Evolutionary conservation across 306 rosid species (phyloP).

Genomic region (Spatholobus suberectus): DNA sequence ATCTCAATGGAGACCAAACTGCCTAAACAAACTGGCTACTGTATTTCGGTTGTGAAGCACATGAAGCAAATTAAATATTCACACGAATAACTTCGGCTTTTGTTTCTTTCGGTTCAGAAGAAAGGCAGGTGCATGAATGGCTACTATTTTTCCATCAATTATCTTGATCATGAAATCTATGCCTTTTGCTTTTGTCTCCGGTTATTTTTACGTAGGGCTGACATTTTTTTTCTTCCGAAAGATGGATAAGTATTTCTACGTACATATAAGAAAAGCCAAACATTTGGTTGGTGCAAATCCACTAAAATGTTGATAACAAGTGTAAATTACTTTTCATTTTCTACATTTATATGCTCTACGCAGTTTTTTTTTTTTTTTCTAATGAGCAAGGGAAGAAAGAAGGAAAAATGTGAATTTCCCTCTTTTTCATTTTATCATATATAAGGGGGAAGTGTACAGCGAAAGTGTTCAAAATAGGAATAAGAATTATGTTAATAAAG

Average conservation of each 20-base stretch:
- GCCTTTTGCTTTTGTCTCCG: background rate
- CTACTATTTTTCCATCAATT: background rate
- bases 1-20: background rate
- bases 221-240: background rate
- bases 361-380: no score
- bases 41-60: slow-evolving; percentile 12
- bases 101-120: background rate
- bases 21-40: background rate
- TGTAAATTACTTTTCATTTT: background rate
- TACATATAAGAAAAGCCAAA: background rate
- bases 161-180: background rate
- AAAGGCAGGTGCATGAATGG: slow-evolving; percentile 22
- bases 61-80: background rate
- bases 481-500: background rate
- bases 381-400: background rate
- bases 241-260: background rate
- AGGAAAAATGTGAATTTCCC: background rate
- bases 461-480: background rate
- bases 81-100: background rate
- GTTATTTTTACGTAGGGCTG: background rate
- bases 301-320: background rate
- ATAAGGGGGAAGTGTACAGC: no score
- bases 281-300: slow-evolving; percentile 7
- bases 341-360: background rate
- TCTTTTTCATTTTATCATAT: no score